phyloP scores from a whole-genome alignment of 2,329 filamentous ascomycete genomes.

The Diaporthe nobilis region DNA sequence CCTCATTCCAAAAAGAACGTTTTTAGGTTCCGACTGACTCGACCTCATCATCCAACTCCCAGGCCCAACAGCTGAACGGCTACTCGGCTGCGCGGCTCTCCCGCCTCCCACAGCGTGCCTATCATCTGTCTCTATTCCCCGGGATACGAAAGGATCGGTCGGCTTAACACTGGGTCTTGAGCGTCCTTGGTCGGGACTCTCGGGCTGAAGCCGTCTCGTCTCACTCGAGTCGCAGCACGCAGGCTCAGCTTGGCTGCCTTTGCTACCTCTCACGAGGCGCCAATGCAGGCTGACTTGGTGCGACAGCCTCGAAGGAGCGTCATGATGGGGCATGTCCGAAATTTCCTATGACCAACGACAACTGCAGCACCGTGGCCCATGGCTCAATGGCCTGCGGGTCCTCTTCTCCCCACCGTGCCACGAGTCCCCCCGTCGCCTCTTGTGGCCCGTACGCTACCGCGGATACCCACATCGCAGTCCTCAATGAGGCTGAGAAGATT shows the following conservation, averaged over 20 bases:
- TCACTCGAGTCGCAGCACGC: not conserved
- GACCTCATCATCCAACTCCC: not conserved
- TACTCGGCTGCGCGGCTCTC: slow-evolving; percentile 3
- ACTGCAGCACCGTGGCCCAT: slow-evolving; percentile 21
- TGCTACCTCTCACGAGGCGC: slow-evolving; percentile 3
- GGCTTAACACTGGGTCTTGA: not conserved
- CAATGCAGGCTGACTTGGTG: slow-evolving; percentile 14
- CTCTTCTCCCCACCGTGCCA: not conserved
- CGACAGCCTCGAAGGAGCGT: slow-evolving; percentile 7
- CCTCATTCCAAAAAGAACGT: slow-evolving; percentile 28
- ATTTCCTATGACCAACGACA: slow-evolving; percentile 30
- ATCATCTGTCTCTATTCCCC: not conserved
- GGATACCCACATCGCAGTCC: slow-evolving; percentile 26
- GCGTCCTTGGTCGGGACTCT: not conserved
- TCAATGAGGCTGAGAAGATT: slow-evolving; percentile 32
- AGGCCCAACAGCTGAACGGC: not conserved
- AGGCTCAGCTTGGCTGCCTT: slow-evolving; percentile 9
- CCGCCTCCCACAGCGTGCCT: slow-evolving; percentile 5
- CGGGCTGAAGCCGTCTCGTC: slow-evolving; percentile 4
- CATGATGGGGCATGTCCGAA: slow-evolving; percentile 16
- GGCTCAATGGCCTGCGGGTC: not conserved
- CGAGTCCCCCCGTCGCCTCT: not conserved
- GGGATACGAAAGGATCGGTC: not conserved
- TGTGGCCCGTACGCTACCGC: slow-evolving; percentile 5
- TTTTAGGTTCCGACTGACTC: slow-evolving; percentile 30